A percentile compares a stretch with the other conserved stretches of the same genome.
phyloP scores from a whole-genome alignment of 2,329 filamentous ascomycete genomes.

The Colletotrichum plurivorum region DNA sequence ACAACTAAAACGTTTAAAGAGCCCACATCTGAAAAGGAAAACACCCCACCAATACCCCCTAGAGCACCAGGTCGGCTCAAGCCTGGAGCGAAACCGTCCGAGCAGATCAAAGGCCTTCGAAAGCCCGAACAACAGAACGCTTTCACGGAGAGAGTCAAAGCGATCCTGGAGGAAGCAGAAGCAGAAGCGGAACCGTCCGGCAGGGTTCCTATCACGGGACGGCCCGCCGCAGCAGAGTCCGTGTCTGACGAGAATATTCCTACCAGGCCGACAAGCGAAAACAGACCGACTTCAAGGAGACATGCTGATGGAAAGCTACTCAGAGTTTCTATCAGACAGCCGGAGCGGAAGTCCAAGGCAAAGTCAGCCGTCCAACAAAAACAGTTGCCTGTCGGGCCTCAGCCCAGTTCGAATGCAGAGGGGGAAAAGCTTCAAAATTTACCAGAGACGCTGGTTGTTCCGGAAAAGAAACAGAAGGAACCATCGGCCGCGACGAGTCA shows the following conservation, averaged over 20 bases:
- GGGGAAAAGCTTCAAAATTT: conserved; percentile 7
- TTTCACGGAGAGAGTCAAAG: background rate
- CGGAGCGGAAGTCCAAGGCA: conserved; percentile 44
- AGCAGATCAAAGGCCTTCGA: conserved; percentile 1
- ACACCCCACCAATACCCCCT: conserved; percentile 17
- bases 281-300: background rate
- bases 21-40: background rate
- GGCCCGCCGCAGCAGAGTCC: background rate
- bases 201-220: background rate
- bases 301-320: conserved; percentile 6
- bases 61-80: conserved; percentile 27
- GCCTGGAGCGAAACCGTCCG: background rate
- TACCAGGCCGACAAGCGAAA: background rate
- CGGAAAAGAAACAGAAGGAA: background rate
- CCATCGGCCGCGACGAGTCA: conserved; percentile 8
- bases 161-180: background rate
- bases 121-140: conserved; percentile 6
- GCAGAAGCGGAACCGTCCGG: background rate
- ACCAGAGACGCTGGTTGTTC: conserved; percentile 4
- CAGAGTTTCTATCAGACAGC: conserved; percentile 30
- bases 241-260: background rate
- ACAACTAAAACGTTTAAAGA: conserved; percentile 2
- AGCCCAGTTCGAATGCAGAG: conserved; percentile 6
- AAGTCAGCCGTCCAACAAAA: conserved; percentile 5
- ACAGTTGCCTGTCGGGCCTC: background rate